Base-by-base conservation (phyloP, 1,284 basidiomycete species). In the Marasmius fiardii region DNA sequence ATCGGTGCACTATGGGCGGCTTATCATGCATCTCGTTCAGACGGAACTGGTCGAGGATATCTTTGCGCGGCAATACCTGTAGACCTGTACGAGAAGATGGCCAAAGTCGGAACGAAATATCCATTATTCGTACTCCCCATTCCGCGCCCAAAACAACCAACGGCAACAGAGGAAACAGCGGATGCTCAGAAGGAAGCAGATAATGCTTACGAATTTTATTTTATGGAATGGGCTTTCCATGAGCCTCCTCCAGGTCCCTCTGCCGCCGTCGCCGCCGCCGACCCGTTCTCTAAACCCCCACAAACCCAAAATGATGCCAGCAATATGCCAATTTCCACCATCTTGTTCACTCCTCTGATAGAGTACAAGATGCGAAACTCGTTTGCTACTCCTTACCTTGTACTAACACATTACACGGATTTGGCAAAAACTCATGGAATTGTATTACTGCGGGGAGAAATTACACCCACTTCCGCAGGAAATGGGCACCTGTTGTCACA, bases 381-480 rank as follows among this genome's bases (percentile, higher is more conserved):
- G 45, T 98, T 90, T 72, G 93, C 96, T 2, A 95, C 94, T 35
- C 95, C 96, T 0, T 90, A 92, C 65, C 79, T 99, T 24, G 90
- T 93, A 34, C 68, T 98, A 48, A 97, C 96, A 5, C 86, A 93
- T 69, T 98, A 98, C 72, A 90, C 95, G 39, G 96, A 99, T 67
- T 74, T 99, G 6, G 82, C 87, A 1, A 68, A 79, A 24, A 87
- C 87, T 5, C 95, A 98, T 68, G 86, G 84, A 14, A 68, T 91
- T 43, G 93, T 98, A 0, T 81, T 99, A 6, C 80, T 98, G 73
- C 82, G 95, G 35, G 97, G 96, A 18, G 96, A 98, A 70, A 88
- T 98, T 60, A 93, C 93, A 0, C 85, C 90, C 1, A 74, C 80
- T 2, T 71, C 82, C n/a, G 64, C 71, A 48, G 73, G 65, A 8